phyloP scores from a whole-genome alignment of 495 filamentous ascomycete genomes.

The Parathielavia hyrcaniae region DNA sequence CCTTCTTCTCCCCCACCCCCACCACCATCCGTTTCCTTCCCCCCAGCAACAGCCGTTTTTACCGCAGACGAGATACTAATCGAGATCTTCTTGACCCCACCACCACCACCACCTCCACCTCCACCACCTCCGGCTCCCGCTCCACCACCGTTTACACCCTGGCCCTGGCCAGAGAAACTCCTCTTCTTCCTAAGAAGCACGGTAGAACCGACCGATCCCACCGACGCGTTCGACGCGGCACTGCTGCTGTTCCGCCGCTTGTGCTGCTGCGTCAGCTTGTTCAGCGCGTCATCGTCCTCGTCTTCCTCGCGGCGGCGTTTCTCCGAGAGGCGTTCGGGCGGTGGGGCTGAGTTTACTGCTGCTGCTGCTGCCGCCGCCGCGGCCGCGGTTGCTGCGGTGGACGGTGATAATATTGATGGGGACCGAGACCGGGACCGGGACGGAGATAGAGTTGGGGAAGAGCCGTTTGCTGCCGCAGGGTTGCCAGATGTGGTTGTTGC shows the following conservation, averaged over 20 bases:
- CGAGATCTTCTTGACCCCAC: slow-evolving; percentile 39
- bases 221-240: slow-evolving; percentile 22
- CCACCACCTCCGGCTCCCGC: slow-evolving; percentile 24
- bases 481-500: not conserved
- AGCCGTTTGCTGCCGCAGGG: not conserved
- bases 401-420: slow-evolving; percentile 8
- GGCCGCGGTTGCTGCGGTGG: slow-evolving; percentile 19
- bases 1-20: not conserved
- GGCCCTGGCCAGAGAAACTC: slow-evolving; percentile 10
- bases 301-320: slow-evolving; percentile 85
- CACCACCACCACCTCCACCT: slow-evolving; percentile 3
- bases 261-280: slow-evolving; percentile 59
- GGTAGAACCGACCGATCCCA: not conserved
- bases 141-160: not conserved
- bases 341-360: slow-evolving; percentile 37
- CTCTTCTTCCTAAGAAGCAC: slow-evolving; percentile 26
- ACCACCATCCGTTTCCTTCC: not conserved
- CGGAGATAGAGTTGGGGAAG: not conserved
- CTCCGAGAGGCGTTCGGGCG: slow-evolving; percentile 75
- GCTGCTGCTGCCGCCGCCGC: slow-evolving; percentile 21
- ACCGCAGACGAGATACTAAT: slow-evolving; percentile 40
- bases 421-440: not conserved
- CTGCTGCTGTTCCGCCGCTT: slow-evolving; percentile 58
- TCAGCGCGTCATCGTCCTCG: slow-evolving; percentile 79
- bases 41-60: slow-evolving; percentile 20